These are phyloP conservation scores for Aphanoascus verrucosus DNA, from an alignment of 2,329 filamentous ascomycete genomes.

Conservation along the genomic window DNA sequence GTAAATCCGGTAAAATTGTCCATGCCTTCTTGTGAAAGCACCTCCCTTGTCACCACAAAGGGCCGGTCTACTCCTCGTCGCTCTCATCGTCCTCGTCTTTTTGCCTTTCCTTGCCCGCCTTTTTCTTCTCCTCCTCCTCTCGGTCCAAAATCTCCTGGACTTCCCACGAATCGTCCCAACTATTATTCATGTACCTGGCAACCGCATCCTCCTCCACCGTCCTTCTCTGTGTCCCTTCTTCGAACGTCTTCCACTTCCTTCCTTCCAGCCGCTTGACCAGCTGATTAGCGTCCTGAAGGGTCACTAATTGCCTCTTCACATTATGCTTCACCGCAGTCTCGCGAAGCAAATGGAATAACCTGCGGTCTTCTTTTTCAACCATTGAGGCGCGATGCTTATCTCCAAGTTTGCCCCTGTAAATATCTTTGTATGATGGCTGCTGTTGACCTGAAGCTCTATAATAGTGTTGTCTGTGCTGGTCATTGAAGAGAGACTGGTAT, in stretches of 20 bases:
- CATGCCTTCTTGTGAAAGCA: not conserved
- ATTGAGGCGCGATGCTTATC: conserved; percentile 1
- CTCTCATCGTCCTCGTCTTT: not conserved
- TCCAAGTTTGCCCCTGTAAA: not conserved
- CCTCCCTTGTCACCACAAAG: not conserved
- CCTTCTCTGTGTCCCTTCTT: conserved; percentile 5
- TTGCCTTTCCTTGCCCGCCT: too few species aligned
- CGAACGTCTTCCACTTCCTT: conserved; percentile 2
- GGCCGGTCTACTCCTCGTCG: not conserved
- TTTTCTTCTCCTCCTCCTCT: conserved; percentile 2
- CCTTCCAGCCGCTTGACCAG: conserved; percentile 43
- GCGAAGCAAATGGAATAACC: conserved; percentile 6
- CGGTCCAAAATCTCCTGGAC: conserved; percentile 6
- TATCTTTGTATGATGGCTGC: not conserved
- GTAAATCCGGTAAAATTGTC: too few species aligned
- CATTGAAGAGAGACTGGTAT: not conserved
- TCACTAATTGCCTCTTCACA: conserved; percentile 45
- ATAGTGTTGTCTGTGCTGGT: too few species aligned
- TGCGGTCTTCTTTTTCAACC: not conserved
- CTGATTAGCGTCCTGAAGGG: conserved; percentile 50
- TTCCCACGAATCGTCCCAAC: not conserved
- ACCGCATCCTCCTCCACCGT: conserved; percentile 1
- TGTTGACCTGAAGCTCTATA: not conserved
- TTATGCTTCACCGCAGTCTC: conserved; percentile 8
- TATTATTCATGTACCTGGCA: not conserved